Evolutionary conservation across 768 basidiomycete species (phyloP).

Genomic region (Hericium coralloides): DNA sequence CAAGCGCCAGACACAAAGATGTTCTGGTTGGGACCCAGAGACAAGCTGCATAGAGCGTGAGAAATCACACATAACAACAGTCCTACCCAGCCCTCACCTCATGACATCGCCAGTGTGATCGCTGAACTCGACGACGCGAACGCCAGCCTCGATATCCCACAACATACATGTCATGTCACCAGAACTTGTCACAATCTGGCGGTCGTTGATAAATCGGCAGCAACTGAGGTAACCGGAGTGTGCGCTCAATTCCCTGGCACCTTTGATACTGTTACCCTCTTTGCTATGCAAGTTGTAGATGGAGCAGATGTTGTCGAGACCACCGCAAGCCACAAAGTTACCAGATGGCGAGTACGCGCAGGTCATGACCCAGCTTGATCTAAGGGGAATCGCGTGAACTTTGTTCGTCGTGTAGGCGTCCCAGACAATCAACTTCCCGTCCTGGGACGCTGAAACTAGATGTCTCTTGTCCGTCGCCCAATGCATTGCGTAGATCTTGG

Average conservation of each 20-base stretch:
- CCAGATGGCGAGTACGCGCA: slow-evolving; percentile 97
- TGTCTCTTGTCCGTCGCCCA: slow-evolving; percentile 97
- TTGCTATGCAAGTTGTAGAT: slow-evolving; percentile 92
- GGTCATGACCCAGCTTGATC: slow-evolving; percentile 99
- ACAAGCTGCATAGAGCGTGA: slow-evolving; percentile 49
- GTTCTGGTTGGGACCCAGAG: slow-evolving; percentile 88
- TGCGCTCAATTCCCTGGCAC: slow-evolving; percentile 90
- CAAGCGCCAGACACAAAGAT: slow-evolving; percentile 99
- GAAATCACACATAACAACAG: not conserved
- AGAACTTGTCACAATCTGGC: slow-evolving; percentile 95
- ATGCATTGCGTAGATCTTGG: slow-evolving; percentile 99
- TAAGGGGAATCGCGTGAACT: slow-evolving; percentile 96
- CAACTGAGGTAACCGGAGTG: slow-evolving; percentile 98
- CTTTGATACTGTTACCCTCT: slow-evolving; percentile 68
- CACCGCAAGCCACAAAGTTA: slow-evolving; percentile 96
- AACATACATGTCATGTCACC: slow-evolving; percentile 99
- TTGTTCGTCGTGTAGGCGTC: slow-evolving; percentile 99
- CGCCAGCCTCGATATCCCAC: slow-evolving; percentile 98
- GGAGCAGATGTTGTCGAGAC: slow-evolving; percentile 98
- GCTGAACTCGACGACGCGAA: slow-evolving; percentile 96
- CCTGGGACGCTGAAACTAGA: slow-evolving; percentile 98
- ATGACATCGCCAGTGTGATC: slow-evolving; percentile 99
- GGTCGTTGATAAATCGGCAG: slow-evolving; percentile 97
- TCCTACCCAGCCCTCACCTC: slow-evolving; percentile 55
- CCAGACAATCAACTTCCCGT: slow-evolving; percentile 99